Percentiles rank a stretch among this genome's conserved stretches.
Conservation (phyloP, 2,329 filamentous ascomycete species). For the Chaetomium sp. region DNA sequence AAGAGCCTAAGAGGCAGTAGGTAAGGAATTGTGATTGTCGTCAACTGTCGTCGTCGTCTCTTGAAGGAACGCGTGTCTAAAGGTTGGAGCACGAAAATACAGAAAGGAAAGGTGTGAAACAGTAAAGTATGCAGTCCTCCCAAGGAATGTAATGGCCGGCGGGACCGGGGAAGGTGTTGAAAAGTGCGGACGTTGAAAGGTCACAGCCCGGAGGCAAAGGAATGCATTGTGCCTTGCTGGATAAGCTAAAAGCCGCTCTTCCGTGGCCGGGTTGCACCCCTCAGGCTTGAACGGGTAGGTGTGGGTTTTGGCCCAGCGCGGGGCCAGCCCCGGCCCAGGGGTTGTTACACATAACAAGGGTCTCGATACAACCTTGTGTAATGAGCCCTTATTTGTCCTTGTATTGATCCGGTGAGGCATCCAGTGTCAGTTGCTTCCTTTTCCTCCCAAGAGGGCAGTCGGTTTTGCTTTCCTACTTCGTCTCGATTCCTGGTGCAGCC, state of each 20-base stretch:
- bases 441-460: not conserved
- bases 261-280: conserved; percentile 13
- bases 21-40: not conserved
- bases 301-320: conserved; percentile 6
- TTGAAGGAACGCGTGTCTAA: not conserved
- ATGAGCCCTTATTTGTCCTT: not conserved
- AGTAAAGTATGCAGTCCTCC: not conserved
- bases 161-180: not conserved
- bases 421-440: not conserved
- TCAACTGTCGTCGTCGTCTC: not conserved
- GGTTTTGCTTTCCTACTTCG: not conserved
- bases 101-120: conserved; percentile 4
- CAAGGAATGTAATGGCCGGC: conserved; percentile 7
- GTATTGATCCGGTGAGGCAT: not conserved
- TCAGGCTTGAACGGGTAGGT: conserved; percentile 18
- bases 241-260: conserved; percentile 12
- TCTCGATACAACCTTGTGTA: conserved; percentile 6
- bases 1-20: not conserved
- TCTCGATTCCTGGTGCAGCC: not conserved
- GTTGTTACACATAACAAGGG: conserved; percentile 18
- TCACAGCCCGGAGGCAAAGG: conserved; percentile 14
- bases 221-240: conserved; percentile 17
- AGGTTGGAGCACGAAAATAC: not conserved
- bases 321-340: conserved; percentile 15
- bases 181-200: conserved; percentile 8